Evolutionary conservation across 805 yeast species (phyloP).

Genomic region (Monosporozyma aquatica): DNA sequence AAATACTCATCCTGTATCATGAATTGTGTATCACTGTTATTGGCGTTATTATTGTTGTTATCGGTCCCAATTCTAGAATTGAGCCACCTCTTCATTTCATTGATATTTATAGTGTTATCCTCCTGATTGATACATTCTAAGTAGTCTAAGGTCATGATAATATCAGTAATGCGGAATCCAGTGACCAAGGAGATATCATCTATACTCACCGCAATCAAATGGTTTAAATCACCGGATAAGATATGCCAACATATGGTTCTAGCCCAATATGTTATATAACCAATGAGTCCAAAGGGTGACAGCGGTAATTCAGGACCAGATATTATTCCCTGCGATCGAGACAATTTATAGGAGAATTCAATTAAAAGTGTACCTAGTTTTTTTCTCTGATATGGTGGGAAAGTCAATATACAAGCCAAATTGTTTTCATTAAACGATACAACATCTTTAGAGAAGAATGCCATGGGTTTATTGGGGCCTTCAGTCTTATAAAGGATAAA

Average conservation of each 20-base stretch:
- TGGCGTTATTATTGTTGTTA: no score
- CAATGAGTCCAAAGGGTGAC: slow-evolving; percentile 66
- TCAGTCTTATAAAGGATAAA: slow-evolving; percentile 56
- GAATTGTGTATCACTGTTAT: neutral
- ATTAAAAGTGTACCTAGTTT: slow-evolving; percentile 73
- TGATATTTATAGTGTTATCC: slow-evolving; percentile 13
- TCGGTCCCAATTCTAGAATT: neutral
- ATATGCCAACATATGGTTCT: slow-evolving; percentile 39
- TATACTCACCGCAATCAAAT: slow-evolving; percentile 32
- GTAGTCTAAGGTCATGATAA: slow-evolving; percentile 47
- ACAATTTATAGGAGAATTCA: slow-evolving; percentile 72
- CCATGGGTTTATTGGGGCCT: slow-evolving; percentile 50
- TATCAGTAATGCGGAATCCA: slow-evolving; percentile 57
- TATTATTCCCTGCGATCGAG: slow-evolving; percentile 48
- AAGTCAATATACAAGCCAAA: slow-evolving; percentile 80
- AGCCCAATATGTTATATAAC: slow-evolving; percentile 75
- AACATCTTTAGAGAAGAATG: slow-evolving; percentile 84
- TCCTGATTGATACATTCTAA: slow-evolving; percentile 38
- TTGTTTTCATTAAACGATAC: slow-evolving; percentile 71
- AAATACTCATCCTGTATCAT: slow-evolving; percentile 19
- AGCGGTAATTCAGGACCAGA: slow-evolving; percentile 94
- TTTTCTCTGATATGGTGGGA: slow-evolving; percentile 84
- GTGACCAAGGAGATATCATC: slow-evolving; percentile 45
- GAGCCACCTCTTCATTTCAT: slow-evolving; percentile 6
- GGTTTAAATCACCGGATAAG: slow-evolving; percentile 33